Percentiles rank a stretch among this genome's conserved stretches.
phyloP scores from a whole-genome alignment of 768 basidiomycete genomes.

The Naganishia vishniacii region DNA sequence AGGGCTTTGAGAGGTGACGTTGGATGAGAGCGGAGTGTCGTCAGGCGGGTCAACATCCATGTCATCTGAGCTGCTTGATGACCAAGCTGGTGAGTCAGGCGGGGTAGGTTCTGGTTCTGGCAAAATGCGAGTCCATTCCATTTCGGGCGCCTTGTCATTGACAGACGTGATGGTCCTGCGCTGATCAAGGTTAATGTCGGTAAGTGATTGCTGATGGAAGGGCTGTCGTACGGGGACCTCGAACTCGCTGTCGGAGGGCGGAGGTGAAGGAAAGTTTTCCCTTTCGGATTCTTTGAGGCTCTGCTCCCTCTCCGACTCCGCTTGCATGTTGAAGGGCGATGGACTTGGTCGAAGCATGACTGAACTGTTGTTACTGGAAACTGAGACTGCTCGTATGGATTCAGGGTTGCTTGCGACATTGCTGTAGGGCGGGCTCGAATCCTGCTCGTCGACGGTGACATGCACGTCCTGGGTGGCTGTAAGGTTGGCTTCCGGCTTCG shows the following conservation, averaged over 20 bases:
- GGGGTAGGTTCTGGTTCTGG: not conserved
- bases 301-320: not conserved
- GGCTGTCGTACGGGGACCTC: not conserved
- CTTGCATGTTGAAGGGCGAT: not conserved
- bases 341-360: conserved; percentile 1
- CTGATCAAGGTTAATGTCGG: not conserved
- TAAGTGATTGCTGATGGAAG: not conserved
- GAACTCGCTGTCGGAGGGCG: conserved; percentile 12
- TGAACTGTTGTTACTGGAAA: conserved; percentile 1
- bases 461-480: not conserved
- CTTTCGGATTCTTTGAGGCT: not conserved
- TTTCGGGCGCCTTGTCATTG: not conserved
- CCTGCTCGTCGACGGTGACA: not conserved
- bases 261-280: conserved; percentile 5
- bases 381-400: not conserved
- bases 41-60: conserved; percentile 1
- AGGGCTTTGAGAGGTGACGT: not conserved
- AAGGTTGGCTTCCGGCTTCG: not conserved
- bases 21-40: too few relatives aligned
- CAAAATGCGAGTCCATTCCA: conserved; percentile 11
- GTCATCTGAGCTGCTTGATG: not conserved
- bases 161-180: not conserved
- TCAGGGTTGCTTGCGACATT: not conserved
- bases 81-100: not conserved
- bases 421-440: not conserved